Conservation (phyloP, 768 basidiomycete genomes). For the Glaciozyma martinii region DNA sequence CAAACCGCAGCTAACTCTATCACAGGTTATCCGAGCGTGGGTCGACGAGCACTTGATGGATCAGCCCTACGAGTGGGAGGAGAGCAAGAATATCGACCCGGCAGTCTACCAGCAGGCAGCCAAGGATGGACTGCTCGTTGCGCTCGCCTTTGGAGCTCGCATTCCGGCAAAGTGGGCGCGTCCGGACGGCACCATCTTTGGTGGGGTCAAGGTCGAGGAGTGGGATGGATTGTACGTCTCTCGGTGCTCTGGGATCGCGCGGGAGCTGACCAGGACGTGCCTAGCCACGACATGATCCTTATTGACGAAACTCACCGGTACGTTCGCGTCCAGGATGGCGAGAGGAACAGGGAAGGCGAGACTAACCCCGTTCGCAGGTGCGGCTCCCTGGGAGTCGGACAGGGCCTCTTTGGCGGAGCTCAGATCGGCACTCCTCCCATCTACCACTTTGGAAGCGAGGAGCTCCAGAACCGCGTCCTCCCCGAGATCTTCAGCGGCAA, state of each 20-base stretch:
- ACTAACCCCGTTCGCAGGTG: too few relatives aligned
- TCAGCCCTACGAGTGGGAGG: too few relatives aligned
- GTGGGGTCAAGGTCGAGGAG: slow-evolving; percentile 25
- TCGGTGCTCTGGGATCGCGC: not conserved
- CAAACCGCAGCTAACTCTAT: too few relatives aligned
- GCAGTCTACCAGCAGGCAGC: slow-evolving; percentile 27
- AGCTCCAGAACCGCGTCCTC: slow-evolving; percentile 28
- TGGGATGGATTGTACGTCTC: slow-evolving; percentile 30
- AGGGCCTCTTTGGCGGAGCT: slow-evolving; percentile 29
- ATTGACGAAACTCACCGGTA: slow-evolving; percentile 29
- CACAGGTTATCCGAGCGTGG: too few relatives aligned
- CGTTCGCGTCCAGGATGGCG: too few relatives aligned
- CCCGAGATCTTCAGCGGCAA: slow-evolving; percentile 32
- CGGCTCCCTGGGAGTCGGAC: slow-evolving; percentile 19
- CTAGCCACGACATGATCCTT: slow-evolving; percentile 30
- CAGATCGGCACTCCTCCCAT: slow-evolving; percentile 25
- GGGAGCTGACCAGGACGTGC: not conserved
- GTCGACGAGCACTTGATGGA: too few relatives aligned
- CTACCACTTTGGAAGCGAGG: slow-evolving; percentile 27
- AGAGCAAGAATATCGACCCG: slow-evolving; percentile 29
- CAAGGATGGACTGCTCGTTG: slow-evolving; percentile 23
- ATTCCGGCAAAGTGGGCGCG: slow-evolving; percentile 20
- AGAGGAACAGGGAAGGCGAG: too few relatives aligned
- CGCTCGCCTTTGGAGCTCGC: slow-evolving; percentile 14
- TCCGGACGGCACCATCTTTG: slow-evolving; percentile 26